Evolutionary conservation across 2,329 filamentous ascomycete species (phyloP).

Genomic region (Falciphora oryzae): DNA sequence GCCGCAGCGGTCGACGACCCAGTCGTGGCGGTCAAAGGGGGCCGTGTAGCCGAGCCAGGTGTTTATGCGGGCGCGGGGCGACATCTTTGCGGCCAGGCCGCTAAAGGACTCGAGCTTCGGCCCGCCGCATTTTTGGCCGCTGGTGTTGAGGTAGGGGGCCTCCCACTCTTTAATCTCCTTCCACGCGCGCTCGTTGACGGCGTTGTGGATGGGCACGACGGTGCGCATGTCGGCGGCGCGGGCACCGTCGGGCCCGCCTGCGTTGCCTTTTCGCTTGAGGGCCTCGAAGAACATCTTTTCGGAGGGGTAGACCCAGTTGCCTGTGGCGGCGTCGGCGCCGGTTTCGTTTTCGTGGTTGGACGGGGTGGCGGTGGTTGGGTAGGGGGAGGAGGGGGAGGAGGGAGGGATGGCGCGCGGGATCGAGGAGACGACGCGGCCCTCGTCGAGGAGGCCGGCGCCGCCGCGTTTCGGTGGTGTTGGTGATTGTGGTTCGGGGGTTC

Average conservation of each 20-base stretch:
- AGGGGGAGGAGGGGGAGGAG: conserved; percentile 32
- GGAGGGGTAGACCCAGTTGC: conserved; percentile 96
- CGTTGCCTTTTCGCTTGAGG: conserved; percentile 85
- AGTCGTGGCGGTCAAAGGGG: conserved; percentile 95
- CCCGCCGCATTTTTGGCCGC: conserved; percentile 46
- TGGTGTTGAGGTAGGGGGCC: conserved; percentile 50
- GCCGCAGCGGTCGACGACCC: conserved; percentile 91
- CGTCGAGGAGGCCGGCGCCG: conserved; percentile 42
- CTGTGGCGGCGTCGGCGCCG: conserved; percentile 59
- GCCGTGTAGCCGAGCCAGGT: conserved; percentile 79
- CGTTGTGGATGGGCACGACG: conserved; percentile 96
- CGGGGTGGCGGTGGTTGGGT: conserved; percentile 16
- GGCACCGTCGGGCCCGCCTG: conserved; percentile 57
- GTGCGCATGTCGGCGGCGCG: conserved; percentile 74
- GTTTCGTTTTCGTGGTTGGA: conserved; percentile 73
- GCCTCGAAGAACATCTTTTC: conserved; percentile 98
- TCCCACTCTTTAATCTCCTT: conserved; percentile 89
- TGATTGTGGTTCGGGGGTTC: conserved; percentile 16
- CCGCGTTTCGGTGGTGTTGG: conserved; percentile 11
- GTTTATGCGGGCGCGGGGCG: conserved; percentile 78
- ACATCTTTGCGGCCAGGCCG: conserved; percentile 64
- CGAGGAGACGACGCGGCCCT: conserved; percentile 67
- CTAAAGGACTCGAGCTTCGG: conserved; percentile 80
- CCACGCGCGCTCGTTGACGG: conserved; percentile 97
- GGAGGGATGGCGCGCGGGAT: conserved; percentile 55